phyloP scores from a whole-genome alignment of 805 yeast genomes.

The Cyberlindnera misumaiensis region DNA sequence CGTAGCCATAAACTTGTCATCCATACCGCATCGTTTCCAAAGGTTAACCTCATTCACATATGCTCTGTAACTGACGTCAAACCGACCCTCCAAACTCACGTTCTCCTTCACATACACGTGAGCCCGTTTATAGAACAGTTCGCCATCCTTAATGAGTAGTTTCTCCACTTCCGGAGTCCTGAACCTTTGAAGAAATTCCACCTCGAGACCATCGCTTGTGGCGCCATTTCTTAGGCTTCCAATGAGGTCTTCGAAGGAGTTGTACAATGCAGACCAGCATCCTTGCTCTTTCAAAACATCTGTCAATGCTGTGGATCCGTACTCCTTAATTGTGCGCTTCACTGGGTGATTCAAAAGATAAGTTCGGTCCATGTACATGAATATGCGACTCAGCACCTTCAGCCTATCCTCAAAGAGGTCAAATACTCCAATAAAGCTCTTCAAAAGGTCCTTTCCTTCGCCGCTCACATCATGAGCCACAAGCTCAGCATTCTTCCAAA shows the following conservation, averaged over 20 bases:
- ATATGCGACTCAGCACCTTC: slow-evolving; percentile 9
- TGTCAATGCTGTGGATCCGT: slow-evolving; percentile 7
- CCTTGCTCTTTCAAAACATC: slow-evolving; percentile 6
- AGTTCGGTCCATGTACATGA: slow-evolving; percentile 20
- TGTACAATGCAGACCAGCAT: slow-evolving; percentile 4
- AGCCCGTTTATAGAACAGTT: slow-evolving; percentile 3
- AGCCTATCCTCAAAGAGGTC: slow-evolving; percentile 6
- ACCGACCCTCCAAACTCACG: neutral
- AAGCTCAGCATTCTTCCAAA: neutral
- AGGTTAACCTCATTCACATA: slow-evolving; percentile 8
- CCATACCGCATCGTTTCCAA: slow-evolving; percentile 8
- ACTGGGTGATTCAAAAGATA: slow-evolving; percentile 21
- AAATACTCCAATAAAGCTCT: slow-evolving; percentile 5
- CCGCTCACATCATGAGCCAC: neutral
- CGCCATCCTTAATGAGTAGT: neutral
- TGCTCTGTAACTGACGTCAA: slow-evolving; percentile 4
- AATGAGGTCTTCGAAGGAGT: slow-evolving; percentile 3
- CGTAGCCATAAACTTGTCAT: neutral
- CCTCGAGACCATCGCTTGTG: neutral
- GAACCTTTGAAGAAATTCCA: slow-evolving; percentile 7
- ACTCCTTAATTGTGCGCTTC: slow-evolving; percentile 13
- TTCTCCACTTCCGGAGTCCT: slow-evolving; percentile 5
- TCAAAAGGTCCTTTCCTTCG: slow-evolving; percentile 1
- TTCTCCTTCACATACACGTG: slow-evolving; percentile 2
- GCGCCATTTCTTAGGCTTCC: slow-evolving; percentile 3